These are phyloP conservation scores for Eucalyptus polybractea DNA, from an alignment of 345 rosid species.

Conservation along the genomic window DNA sequence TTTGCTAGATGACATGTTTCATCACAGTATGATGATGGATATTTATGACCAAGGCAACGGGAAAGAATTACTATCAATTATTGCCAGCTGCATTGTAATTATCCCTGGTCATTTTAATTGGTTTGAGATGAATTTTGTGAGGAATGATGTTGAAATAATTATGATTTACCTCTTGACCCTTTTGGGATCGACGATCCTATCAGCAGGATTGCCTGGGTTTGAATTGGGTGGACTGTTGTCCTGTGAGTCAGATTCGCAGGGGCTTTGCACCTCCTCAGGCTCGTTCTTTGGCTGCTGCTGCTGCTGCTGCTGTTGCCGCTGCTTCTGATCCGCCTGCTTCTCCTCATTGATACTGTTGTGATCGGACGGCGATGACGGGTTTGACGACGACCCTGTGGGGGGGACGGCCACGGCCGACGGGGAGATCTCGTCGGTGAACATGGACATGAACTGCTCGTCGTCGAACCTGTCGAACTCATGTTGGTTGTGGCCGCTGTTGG, in stretches of 20 bases:
- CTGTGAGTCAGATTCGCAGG: slow-evolving; percentile 11
- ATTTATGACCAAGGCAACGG: background rate
- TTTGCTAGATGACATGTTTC: background rate
- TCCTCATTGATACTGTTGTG: slow-evolving; percentile 61
- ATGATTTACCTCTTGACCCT: slow-evolving; percentile 73
- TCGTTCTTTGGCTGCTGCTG: slow-evolving; percentile 6
- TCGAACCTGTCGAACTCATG: slow-evolving; percentile 49
- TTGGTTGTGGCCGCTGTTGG: background rate
- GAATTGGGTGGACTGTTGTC: background rate
- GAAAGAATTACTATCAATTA: background rate
- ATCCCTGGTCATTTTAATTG: background rate
- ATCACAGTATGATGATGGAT: background rate
- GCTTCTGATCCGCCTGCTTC: slow-evolving; percentile 9
- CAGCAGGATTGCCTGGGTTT: slow-evolving; percentile 12
- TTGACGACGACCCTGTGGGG: slow-evolving; percentile 30
- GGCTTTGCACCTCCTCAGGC: slow-evolving; percentile 51
- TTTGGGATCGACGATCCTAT: slow-evolving; percentile 59
- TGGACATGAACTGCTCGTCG: slow-evolving; percentile 76
- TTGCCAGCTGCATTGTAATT: background rate
- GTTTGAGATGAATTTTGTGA: background rate
- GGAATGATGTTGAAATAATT: background rate
- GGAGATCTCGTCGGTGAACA: slow-evolving; percentile 53
- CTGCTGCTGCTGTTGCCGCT: background rate
- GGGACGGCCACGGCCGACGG: slow-evolving; percentile 24
- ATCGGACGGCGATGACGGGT: slow-evolving; percentile 66